phyloP scores from a whole-genome alignment of 805 yeast species.

The Wickerhamomyces ciferrii region DNA sequence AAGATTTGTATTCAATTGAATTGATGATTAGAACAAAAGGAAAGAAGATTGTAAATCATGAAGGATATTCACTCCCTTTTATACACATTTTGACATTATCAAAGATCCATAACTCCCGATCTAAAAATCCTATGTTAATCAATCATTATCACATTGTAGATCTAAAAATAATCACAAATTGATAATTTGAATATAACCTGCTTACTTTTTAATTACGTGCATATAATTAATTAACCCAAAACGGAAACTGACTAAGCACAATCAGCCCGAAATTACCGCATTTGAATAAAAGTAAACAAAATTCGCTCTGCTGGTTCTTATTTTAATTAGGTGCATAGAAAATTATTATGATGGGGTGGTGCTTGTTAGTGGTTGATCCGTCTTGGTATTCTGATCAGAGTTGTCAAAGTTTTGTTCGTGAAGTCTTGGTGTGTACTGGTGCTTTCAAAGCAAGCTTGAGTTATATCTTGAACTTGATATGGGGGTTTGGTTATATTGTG shows the following conservation, averaged over 20 bases:
- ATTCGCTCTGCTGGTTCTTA: not conserved
- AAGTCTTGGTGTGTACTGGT: not conserved
- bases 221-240: not conserved
- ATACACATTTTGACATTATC: not conserved
- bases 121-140: not conserved
- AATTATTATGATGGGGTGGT: not conserved
- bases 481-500: not conserved
- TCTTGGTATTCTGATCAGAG: not conserved
- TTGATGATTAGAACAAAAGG: not conserved
- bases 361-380: not conserved
- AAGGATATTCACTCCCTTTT: not conserved
- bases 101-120: not conserved
- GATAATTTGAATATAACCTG: not conserved
- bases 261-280: not conserved
- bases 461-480: not conserved
- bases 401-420: not conserved
- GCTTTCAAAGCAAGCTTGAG: not conserved
- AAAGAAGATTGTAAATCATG: not conserved
- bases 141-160: not conserved
- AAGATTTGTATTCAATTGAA: not conserved
- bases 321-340: not conserved
- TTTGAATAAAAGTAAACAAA: not conserved
- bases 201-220: not conserved
- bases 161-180: not conserved
- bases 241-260: not conserved